phyloP scores from a whole-genome alignment of 164 flowering plant genomes.

The Brasenia schreberi region DNA sequence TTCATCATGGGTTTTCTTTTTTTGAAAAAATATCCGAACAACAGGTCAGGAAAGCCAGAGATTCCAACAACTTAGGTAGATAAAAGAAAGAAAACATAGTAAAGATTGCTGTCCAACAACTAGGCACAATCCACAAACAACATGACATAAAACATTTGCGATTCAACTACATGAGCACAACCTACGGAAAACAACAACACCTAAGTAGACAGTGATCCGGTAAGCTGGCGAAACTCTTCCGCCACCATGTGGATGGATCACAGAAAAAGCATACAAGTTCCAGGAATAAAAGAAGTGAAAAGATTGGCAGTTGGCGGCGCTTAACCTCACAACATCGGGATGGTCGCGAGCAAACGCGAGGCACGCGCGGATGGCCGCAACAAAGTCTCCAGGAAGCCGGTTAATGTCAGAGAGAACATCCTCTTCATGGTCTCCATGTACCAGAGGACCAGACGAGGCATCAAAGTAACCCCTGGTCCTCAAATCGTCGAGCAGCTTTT shows the following conservation, averaged over 20 bases:
- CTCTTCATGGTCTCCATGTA: not conserved
- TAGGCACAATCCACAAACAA: no score
- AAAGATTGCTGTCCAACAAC: no score
- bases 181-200: not conserved
- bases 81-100: no score
- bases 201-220: not conserved
- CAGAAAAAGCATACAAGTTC: not conserved
- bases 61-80: no score
- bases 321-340: constrained; percentile 39
- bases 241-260: not conserved
- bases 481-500: constrained; percentile 21
- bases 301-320: not conserved
- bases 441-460: constrained; percentile 2
- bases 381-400: constrained; percentile 32
- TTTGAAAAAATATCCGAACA: no score
- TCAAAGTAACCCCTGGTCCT: constrained; percentile 13
- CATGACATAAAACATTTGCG: no score
- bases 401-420: constrained; percentile 15
- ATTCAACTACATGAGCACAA: no score
- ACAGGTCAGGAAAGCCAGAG: no score
- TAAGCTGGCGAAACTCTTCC: no score
- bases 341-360: constrained; percentile 40
- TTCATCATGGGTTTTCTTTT: no score
- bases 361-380: constrained; percentile 29
- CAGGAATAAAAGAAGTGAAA: not conserved